phyloP scores from a whole-genome alignment of 306 rosid genomes.

The Vicia villosa region DNA sequence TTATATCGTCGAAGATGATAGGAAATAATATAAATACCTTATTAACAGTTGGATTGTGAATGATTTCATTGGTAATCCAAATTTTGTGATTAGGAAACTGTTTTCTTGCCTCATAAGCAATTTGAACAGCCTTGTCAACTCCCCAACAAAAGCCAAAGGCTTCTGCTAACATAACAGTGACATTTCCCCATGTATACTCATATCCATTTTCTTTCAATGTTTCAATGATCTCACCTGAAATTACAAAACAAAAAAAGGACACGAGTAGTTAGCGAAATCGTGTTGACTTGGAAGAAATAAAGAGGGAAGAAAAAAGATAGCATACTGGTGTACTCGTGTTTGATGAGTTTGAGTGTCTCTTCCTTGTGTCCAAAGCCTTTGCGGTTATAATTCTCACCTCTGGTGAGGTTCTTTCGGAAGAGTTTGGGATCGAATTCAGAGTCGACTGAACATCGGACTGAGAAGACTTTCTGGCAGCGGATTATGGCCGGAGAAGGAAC shows the following conservation, averaged over 20 bases:
- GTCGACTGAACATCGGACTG: constrained; percentile 64
- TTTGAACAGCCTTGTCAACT: constrained; percentile 95
- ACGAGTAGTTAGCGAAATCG: background rate
- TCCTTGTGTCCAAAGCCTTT: constrained; percentile 87
- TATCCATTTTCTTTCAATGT: constrained; percentile 73
- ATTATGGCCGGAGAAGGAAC: constrained; percentile 43
- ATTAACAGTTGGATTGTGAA: constrained; percentile 95
- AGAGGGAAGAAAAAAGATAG: background rate
- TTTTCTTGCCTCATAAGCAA: constrained; percentile 56
- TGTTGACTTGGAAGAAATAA: background rate
- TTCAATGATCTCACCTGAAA: constrained; percentile 82
- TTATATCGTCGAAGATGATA: background rate
- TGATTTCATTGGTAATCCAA: constrained; percentile 95
- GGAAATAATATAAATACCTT: constrained; percentile 55
- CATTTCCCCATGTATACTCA: constrained; percentile 55
- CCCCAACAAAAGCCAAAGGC: constrained; percentile 97
- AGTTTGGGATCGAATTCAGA: constrained; percentile 80
- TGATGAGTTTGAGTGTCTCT: constrained; percentile 86
- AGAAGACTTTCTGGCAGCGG: constrained; percentile 52
- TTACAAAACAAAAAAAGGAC: constrained; percentile 16
- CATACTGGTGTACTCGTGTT: constrained; percentile 85
- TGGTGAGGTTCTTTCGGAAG: constrained; percentile 81
- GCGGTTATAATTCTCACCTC: constrained; percentile 86
- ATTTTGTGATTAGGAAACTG: constrained; percentile 82
- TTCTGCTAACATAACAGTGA: constrained; percentile 89